Percentiles rank a stretch among this genome's conserved stretches.
Evolutionary conservation across 345 rosid species (phyloP).

Genomic region (Pseudoturritis turrita): DNA sequence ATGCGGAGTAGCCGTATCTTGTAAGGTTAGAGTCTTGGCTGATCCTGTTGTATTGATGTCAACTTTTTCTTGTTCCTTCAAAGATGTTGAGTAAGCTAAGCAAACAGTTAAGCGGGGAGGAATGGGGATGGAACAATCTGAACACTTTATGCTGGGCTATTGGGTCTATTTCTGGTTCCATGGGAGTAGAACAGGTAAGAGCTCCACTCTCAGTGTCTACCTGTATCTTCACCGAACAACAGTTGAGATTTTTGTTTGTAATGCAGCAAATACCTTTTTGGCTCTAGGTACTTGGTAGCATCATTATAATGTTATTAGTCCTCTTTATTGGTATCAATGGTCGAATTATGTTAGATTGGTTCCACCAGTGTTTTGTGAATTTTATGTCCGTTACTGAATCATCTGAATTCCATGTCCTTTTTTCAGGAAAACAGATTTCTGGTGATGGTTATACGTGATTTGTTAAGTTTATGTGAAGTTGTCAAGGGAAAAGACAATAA

Average conservation of each 20-base stretch:
- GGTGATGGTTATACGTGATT: conserved; percentile 95
- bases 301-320: background rate
- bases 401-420: background rate
- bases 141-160: conserved; percentile 99
- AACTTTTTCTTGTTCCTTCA: conserved; percentile 1
- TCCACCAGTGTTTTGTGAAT: background rate
- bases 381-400: background rate
- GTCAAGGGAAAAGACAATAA: conserved; percentile 96
- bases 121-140: conserved; percentile 93
- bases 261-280: background rate
- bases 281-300: background rate
- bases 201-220: conserved; percentile 8
- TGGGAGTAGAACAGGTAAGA: conserved; percentile 91
- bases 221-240: background rate
- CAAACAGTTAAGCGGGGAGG: conserved; percentile 92
- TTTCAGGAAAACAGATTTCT: conserved; percentile 94
- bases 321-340: background rate
- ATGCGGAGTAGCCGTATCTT: background rate
- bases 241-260: background rate
- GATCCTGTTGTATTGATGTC: conserved; percentile 10
- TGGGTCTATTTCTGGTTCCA: conserved; percentile 98
- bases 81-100: conserved; percentile 95
- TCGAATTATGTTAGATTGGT: background rate
- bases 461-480: conserved; percentile 84
- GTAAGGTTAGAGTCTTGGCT: background rate